phyloP scores from a whole-genome alignment of 140 eudicot genomes.

The Cichorium intybus region DNA sequence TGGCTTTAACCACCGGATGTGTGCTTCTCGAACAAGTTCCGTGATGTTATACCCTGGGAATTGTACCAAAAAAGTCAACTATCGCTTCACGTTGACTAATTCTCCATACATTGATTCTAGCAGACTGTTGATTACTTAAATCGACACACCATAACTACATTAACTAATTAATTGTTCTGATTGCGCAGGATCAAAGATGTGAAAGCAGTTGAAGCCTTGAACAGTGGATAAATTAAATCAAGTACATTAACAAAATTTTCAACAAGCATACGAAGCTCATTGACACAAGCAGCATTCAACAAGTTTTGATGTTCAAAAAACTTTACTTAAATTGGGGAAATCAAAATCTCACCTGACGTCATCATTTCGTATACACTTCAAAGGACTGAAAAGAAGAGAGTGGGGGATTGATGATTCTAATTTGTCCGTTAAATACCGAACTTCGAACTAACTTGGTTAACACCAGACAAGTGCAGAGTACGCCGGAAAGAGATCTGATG shows the following conservation, averaged over 20 bases:
- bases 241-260: background rate
- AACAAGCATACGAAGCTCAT: slow-evolving; percentile 1
- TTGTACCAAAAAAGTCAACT: slow-evolving; percentile 2
- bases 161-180: background rate
- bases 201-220: background rate
- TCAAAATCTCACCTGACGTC: slow-evolving; percentile 31
- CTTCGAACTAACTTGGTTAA: background rate
- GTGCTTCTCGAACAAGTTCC: slow-evolving; percentile 73
- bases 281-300: slow-evolving; percentile 2
- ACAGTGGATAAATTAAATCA: background rate
- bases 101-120: background rate
- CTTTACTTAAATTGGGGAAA: background rate
- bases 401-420: background rate
- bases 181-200: slow-evolving; percentile 6
- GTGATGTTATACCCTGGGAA: slow-evolving; percentile 62
- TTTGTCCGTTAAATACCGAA: background rate
- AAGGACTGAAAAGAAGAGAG: slow-evolving; percentile 9
- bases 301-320: background rate
- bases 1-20: slow-evolving; percentile 88
- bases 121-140: background rate
- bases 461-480: background rate
- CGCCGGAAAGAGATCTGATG: slow-evolving; percentile 19
- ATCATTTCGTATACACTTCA: slow-evolving; percentile 13
- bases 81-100: background rate
- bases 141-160: background rate